These are phyloP conservation scores for Quercus agrifolia DNA, from an alignment of 306 rosid species.

Conservation along the genomic window DNA sequence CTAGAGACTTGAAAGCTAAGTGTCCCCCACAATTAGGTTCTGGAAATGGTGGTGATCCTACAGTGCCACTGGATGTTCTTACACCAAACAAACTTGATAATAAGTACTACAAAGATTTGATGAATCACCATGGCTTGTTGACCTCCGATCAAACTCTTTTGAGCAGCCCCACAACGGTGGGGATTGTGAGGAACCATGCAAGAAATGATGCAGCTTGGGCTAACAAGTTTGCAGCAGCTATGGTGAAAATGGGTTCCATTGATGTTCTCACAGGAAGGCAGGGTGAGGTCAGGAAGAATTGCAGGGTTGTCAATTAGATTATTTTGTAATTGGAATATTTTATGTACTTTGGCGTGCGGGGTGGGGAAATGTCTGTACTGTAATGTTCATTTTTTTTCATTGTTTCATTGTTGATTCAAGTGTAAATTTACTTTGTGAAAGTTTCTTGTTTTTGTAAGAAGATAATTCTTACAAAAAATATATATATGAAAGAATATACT, in stretches of 20 bases:
- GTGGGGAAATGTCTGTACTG: neutral
- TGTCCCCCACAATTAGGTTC: neutral
- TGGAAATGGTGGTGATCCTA: neutral
- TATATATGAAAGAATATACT: neutral
- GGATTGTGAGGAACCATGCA: neutral
- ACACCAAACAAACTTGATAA: slow-evolving; percentile 6
- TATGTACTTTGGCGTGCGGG: neutral
- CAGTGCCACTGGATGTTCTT: neutral
- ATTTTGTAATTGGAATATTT: neutral
- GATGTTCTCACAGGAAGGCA: neutral
- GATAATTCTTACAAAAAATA: neutral
- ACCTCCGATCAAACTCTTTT: slow-evolving; percentile 13
- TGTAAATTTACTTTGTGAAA: neutral
- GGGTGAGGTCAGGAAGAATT: slow-evolving; percentile 7
- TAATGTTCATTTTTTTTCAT: neutral
- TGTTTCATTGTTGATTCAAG: neutral
- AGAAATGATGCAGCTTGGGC: neutral
- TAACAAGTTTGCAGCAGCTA: slow-evolving; percentile 12
- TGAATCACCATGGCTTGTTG: neutral
- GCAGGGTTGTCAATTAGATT: neutral
- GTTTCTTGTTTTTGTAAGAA: neutral
- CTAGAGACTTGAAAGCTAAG: neutral
- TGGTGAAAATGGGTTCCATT: slow-evolving; percentile 17
- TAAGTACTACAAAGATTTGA: slow-evolving; percentile 3
- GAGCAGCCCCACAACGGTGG: neutral